phyloP scores from a whole-genome alignment of 805 yeast species.

The Blastobotrys mokoenaii region DNA sequence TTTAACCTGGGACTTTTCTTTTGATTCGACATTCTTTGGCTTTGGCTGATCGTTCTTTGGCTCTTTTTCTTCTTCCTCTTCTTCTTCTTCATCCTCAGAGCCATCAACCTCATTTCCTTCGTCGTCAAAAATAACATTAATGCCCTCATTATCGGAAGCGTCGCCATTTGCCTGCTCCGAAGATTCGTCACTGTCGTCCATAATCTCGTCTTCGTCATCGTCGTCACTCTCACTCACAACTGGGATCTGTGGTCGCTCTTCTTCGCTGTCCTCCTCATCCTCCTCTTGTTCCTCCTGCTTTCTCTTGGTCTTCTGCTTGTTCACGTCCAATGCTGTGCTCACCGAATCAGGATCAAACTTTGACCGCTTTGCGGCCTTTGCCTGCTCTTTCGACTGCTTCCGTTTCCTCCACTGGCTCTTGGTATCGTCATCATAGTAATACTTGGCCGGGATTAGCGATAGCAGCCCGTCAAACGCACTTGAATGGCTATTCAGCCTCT shows the following conservation, averaged over 20 bases:
- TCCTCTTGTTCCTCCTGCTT: constrained; percentile 28
- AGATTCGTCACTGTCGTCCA: constrained; percentile 12
- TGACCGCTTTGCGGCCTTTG: constrained; percentile 52
- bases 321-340: constrained; percentile 30
- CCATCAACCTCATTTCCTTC: constrained; percentile 24
- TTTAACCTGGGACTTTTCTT: neutral
- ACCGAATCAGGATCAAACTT: constrained; percentile 60
- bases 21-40: neutral
- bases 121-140: constrained; percentile 22
- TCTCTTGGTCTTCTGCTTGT: constrained; percentile 16
- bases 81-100: constrained; percentile 13
- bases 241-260: constrained; percentile 9
- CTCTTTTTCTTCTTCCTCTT: constrained; percentile 21
- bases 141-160: constrained; percentile 11
- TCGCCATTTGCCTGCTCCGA: constrained; percentile 15
- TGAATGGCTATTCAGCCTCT: constrained; percentile 29
- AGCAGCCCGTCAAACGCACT: constrained; percentile 74
- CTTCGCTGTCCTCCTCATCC: constrained; percentile 24
- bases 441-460: constrained; percentile 88
- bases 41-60: constrained; percentile 12
- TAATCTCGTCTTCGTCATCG: neutral
- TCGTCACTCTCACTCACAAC: constrained; percentile 11
- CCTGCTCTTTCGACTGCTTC: constrained; percentile 58
- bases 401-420: constrained; percentile 85
- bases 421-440: constrained; percentile 84